Conservation (phyloP, 176 grass and related monocot genomes). For the Triticum aestivum region DNA sequence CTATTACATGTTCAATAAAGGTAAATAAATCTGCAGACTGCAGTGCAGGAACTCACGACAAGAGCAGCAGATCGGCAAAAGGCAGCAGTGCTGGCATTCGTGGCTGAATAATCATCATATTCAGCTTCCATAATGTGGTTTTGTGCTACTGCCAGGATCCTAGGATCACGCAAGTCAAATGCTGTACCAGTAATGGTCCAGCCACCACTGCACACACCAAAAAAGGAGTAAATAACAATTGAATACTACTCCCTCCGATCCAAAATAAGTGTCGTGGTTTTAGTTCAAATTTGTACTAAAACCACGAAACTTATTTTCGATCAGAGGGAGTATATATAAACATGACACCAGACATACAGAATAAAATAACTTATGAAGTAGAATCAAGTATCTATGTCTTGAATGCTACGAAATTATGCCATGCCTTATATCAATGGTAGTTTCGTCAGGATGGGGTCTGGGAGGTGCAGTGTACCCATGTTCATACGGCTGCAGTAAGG, state of each 20-base stretch:
- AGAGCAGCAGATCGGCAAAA: slow-evolving; percentile 83
- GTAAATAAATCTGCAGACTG: slow-evolving; percentile 16
- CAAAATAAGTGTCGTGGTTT: too few species aligned
- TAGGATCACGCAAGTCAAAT: slow-evolving; percentile 64
- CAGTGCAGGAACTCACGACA: slow-evolving; percentile 58
- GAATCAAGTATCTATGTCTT: background rate
- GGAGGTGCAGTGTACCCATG: slow-evolving; percentile 86
- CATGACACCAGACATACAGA: background rate
- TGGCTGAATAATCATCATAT: slow-evolving; percentile 86
- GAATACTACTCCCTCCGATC: background rate
- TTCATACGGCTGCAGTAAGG: slow-evolving; percentile 65
- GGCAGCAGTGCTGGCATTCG: slow-evolving; percentile 64
- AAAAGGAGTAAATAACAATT: slow-evolving; percentile 22
- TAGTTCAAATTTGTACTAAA: too few species aligned
- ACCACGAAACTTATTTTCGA: too few species aligned
- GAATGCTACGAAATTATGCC: slow-evolving; percentile 2
- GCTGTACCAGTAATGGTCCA: slow-evolving; percentile 66
- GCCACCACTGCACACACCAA: slow-evolving; percentile 42
- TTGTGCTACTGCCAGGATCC: slow-evolving; percentile 69
- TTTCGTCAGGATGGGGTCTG: slow-evolving; percentile 67
- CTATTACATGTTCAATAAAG: slow-evolving; percentile 15
- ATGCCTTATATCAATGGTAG: slow-evolving; percentile 89
- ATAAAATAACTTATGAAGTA: slow-evolving; percentile 13
- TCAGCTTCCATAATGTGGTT: slow-evolving; percentile 83
- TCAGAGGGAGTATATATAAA: background rate